Conservation (phyloP, 1,139 yeast genomes). For the Spathaspora sp. region DNA sequence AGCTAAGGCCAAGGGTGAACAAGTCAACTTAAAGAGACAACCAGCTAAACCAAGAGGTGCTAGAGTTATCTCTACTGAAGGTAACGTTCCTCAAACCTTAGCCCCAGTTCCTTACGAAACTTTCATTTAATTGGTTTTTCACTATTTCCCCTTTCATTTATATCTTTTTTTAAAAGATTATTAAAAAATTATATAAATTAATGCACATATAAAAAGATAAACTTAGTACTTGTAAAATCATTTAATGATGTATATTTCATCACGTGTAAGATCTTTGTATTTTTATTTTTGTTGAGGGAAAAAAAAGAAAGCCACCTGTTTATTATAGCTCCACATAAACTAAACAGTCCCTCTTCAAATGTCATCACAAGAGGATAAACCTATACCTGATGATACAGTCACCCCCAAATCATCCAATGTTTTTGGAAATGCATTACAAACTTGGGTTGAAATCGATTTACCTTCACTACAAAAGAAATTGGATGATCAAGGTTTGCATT, state of each 20-base stretch:
- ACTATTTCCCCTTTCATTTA: constrained; percentile 9
- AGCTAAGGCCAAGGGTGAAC: constrained; percentile 93
- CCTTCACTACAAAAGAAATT: constrained; percentile 66
- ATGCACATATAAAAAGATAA: constrained; percentile 13
- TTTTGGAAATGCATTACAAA: constrained; percentile 55
- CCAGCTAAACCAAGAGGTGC: constrained; percentile 97
- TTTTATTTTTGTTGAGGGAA: background rate
- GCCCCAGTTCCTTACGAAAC: constrained; percentile 99
- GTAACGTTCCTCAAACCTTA: constrained; percentile 91
- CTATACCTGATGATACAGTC: background rate
- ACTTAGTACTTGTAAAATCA: background rate
- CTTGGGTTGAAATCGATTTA: constrained; percentile 77
- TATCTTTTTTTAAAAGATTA: constrained; percentile 10
- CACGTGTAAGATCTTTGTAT: too few relatives aligned
- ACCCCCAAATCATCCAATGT: constrained; percentile 18
- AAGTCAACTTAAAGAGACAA: constrained; percentile 94
- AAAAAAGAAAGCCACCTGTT: background rate
- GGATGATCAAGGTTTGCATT: constrained; percentile 72
- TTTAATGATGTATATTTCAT: too few relatives aligned
- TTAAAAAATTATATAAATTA: constrained; percentile 12
- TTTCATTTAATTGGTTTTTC: constrained; percentile 65
- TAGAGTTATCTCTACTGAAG: constrained; percentile 74
- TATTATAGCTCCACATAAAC: background rate
- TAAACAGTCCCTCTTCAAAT: background rate
- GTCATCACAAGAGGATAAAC: background rate